Base-by-base conservation (phyloP, 2,329 filamentous ascomycete species). In the Orbilia ellipsospora region DNA sequence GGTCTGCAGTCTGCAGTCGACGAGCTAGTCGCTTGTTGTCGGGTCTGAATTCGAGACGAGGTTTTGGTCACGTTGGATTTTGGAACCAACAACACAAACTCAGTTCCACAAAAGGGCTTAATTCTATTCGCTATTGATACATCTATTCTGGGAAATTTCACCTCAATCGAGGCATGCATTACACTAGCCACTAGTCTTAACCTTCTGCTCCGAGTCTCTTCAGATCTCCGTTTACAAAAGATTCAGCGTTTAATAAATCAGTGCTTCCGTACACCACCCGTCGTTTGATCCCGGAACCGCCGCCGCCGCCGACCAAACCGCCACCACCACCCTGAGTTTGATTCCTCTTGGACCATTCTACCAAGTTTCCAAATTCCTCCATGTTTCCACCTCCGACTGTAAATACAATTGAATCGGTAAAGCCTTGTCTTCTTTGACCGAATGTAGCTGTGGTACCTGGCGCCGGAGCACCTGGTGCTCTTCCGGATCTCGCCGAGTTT, bases 301-400 rank as follows among this genome's bases (percentile, higher is more conserved):
- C 81, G 2, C 81, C 80, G 2, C 80, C 80, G 4, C 80, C 79
- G n/a, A 80, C 79, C 31, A 83, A 84, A 13, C 65, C 61, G 50
- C 85, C 85, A 42, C 83, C 83, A 13, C 88, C 88, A 56, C 86
- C 85, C 56, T 82, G 83, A 48, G 84, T 84, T 60, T 84, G 86
- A 2, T 92, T 93, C 78, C 94, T 87, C 82, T 88, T 89, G 4
- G 94, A 93, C 95, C 95, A 99, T 81, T 98, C 95, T 81, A 97
- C 93, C 81, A 99, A 82, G 82, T 99, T 99, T 18, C 94, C 94
- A 81, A 98, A 99, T 82, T 99, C 95, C 79, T 99, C 95, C 92
- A 99, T 98, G 81, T 93, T 97, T 50, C 95, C 95, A 55, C 96
- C 95, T 2, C 95, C 95, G 2, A 96, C 93, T 0, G 92, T 94